Percentiles rank a stretch among this genome's conserved stretches.
Conservation (phyloP, 306 rosid species). For the Datisca glomerata region DNA sequence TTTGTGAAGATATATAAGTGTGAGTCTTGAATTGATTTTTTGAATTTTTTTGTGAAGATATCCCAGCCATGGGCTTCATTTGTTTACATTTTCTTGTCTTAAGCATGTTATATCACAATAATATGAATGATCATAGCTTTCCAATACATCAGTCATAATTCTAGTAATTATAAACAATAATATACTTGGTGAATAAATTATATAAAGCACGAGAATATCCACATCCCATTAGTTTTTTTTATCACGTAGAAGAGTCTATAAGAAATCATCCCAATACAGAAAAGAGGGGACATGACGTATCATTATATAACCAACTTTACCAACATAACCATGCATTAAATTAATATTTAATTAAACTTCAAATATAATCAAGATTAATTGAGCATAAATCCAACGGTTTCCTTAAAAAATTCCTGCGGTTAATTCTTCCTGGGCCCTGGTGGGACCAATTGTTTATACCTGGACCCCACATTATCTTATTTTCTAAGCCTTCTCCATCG, state of each 20-base stretch:
- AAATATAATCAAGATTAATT: too few species aligned
- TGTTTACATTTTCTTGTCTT: slow-evolving; percentile 27
- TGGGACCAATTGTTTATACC: slow-evolving; percentile 1
- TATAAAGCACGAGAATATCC: slow-evolving; percentile 12
- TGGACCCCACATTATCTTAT: slow-evolving; percentile 34
- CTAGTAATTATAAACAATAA: slow-evolving; percentile 17
- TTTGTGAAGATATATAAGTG: too few species aligned
- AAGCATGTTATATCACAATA: slow-evolving; percentile 54
- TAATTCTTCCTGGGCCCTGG: too few species aligned
- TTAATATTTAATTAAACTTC: too few species aligned
- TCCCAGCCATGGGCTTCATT: not conserved
- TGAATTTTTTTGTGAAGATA: too few species aligned
- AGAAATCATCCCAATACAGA: slow-evolving; percentile 18
- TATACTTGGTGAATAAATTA: too few species aligned
- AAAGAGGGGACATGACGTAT: slow-evolving; percentile 27
- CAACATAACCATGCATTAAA: too few species aligned
- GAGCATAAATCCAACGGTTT: too few species aligned
- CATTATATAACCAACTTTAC: slow-evolving; percentile 8
- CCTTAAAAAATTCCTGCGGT: too few species aligned
- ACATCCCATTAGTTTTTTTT: not conserved
- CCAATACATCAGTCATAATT: slow-evolving; percentile 3
- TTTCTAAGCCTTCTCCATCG: slow-evolving; percentile 19
- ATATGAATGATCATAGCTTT: slow-evolving; percentile 27
- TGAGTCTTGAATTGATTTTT: too few species aligned
- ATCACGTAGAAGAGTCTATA: slow-evolving; percentile 13